Base-by-base conservation (phyloP, 148 eudicot genomes). In the Vaccinium myrtillus region DNA sequence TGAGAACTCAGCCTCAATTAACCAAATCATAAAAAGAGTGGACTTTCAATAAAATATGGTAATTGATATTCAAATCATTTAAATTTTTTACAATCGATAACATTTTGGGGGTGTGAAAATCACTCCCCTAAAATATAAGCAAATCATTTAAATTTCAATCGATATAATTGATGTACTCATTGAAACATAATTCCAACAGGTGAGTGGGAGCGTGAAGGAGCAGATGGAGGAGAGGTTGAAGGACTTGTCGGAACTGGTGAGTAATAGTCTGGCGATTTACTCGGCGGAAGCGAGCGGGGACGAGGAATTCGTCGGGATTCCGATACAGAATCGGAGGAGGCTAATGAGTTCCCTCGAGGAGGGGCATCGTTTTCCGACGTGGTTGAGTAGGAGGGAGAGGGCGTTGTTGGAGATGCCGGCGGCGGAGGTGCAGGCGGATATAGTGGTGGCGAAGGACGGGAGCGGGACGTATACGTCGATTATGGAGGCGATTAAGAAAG, bases 181-280 rank as follows among this genome's bases (percentile, higher is more conserved):
- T 14, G 5, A 13, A 55, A 61, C 8, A 0, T 61, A 25, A 7
- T 1, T 27, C 30, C 6, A 10, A 65, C 70, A 65, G 70, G 83
- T 89, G 9, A 77, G 75, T 50, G 93, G 93, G 18, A 39, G 80
- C 61, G 83, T 95, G 49, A 93, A 90, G 74, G 58, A 87, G 8
- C 90, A 90, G n/a, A 90, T 97, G 98, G 83, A 84, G 2, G 81
- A 79, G 43, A 85, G 84, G 2, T 63, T 97, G 2, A 91, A 79
- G 80, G 93, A 97, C 77, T 77, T 97, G 32, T 92, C 94, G 11
- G 93, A 94, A 75, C 79, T 97, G 19, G 94, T 93, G 49, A 97
- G 99, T 88, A 97, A 95, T 30, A 87, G 90, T 25, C 85, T 97
- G 69, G 98, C 99, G 13, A 91, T 95, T 25, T 97, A 87, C 87